Evolutionary conservation across 1,139 yeast genomes (phyloP).

Genomic region (Magnusiomyces tetraspermus): DNA sequence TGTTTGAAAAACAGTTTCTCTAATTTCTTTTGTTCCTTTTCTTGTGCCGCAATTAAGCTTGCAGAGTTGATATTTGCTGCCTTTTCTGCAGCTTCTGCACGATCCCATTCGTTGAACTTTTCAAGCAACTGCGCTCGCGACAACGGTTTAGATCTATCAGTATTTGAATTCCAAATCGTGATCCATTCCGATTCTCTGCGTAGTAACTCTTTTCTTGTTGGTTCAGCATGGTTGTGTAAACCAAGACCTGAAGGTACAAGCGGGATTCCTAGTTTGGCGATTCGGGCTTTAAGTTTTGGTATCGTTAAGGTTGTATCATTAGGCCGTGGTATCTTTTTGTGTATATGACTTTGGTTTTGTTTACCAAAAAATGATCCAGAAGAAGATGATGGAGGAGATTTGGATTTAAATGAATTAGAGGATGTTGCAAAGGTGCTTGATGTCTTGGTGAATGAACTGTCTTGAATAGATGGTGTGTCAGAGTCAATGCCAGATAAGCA

Average conservation of each 20-base stretch:
- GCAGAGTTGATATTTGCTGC: slow-evolving; percentile 21
- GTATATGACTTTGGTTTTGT: slow-evolving; percentile 3
- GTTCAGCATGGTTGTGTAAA: slow-evolving; percentile 37
- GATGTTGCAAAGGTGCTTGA: neutral
- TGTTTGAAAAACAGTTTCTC: slow-evolving; percentile 1
- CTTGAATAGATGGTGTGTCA: neutral
- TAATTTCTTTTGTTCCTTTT: slow-evolving; percentile 16
- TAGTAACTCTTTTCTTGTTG: slow-evolving; percentile 49
- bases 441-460: neutral
- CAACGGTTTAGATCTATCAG: slow-evolving; percentile 65
- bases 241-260: neutral
- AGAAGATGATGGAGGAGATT: neutral
- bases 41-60: slow-evolving; percentile 12
- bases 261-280: slow-evolving; percentile 47
- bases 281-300: slow-evolving; percentile 39
- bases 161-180: slow-evolving; percentile 71
- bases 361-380: slow-evolving; percentile 8
- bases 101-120: slow-evolving; percentile 63
- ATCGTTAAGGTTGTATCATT: slow-evolving; percentile 44
- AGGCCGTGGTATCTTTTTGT: slow-evolving; percentile 35
- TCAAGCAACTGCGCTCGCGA: slow-evolving; percentile 45
- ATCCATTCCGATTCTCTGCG: slow-evolving; percentile 70
- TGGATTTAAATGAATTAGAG: neutral
- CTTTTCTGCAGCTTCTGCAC: neutral
- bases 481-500: slow-evolving; percentile 37